Conservation (phyloP, 106 monocot genomes). For the Acorus gramineus region DNA sequence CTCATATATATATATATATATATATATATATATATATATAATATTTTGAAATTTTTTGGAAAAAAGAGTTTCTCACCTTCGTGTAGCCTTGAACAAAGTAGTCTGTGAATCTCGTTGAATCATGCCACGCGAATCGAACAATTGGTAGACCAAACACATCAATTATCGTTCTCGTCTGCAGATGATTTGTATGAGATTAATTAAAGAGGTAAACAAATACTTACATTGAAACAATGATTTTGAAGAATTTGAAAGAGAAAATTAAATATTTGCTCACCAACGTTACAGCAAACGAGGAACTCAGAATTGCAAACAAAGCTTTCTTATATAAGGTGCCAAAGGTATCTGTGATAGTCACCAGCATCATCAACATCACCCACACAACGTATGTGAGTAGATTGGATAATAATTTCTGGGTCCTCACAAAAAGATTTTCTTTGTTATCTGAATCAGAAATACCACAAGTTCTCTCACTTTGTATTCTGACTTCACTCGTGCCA, state of each 20-base stretch:
- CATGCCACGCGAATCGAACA: constrained; percentile 67
- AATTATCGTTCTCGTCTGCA: constrained; percentile 66
- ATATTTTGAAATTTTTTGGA: not conserved
- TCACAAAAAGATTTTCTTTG: constrained; percentile 21
- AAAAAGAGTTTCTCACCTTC: constrained; percentile 32
- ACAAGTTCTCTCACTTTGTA: constrained; percentile 1
- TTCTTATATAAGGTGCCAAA: constrained; percentile 31
- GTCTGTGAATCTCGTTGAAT: constrained; percentile 60
- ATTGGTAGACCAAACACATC: constrained; percentile 61
- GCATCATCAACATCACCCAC: constrained; percentile 5
- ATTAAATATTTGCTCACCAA: constrained; percentile 37
- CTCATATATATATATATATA: no score
- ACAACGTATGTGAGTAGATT: constrained; percentile 23
- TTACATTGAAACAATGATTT: no score
- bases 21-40: no score
- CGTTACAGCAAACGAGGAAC: constrained; percentile 48
- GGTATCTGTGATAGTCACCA: constrained; percentile 39
- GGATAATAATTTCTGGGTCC: constrained; percentile 39
- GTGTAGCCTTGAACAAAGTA: constrained; percentile 76
- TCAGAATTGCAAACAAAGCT: constrained; percentile 34
- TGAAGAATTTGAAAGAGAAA: not conserved
- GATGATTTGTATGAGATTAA: not conserved
- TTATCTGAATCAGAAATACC: not conserved
- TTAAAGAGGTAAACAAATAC: no score
- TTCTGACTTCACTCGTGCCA: constrained; percentile 1